These are phyloP conservation scores for Suhomyces panamericanus DNA, from an alignment of 1,139 yeast species.

Conservation along the genomic window DNA sequence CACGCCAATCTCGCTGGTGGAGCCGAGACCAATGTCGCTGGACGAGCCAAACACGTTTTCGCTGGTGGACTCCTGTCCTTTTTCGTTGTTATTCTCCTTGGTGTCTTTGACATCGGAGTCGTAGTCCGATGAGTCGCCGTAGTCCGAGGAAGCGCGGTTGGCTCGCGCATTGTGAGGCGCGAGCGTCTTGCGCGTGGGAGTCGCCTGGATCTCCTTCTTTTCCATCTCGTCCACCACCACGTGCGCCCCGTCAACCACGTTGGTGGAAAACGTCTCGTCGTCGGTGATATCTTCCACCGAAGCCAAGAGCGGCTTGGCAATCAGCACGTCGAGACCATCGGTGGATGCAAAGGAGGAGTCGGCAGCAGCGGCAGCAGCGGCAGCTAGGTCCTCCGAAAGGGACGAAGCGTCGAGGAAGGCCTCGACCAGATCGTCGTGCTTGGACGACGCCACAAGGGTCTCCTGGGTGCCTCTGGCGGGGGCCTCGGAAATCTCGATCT, in stretches of 20 bases:
- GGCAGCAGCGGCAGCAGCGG: background rate
- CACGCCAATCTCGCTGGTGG: slow-evolving; percentile 22
- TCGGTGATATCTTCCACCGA: slow-evolving; percentile 11
- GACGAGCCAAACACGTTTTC: background rate
- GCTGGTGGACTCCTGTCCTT: no score
- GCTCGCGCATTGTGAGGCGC: no score
- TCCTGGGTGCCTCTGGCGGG: background rate
- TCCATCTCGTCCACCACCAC: slow-evolving; percentile 25
- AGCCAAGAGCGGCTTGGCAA: slow-evolving; percentile 16
- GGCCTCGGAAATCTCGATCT: background rate
- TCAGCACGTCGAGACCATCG: background rate
- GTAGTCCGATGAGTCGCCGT: background rate
- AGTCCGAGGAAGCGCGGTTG: background rate
- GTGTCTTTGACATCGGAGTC: slow-evolving; percentile 8
- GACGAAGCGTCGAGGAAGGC: slow-evolving; percentile 1
- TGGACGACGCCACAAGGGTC: background rate
- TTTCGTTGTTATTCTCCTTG: no score
- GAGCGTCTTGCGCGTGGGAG: background rate
- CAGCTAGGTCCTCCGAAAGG: background rate
- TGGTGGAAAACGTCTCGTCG: slow-evolving; percentile 9
- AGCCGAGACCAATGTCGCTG: background rate
- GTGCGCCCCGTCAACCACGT: slow-evolving; percentile 5
- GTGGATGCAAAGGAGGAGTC: background rate
- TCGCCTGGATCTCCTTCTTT: slow-evolving; percentile 13
- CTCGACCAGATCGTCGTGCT: background rate